Base-by-base conservation (phyloP, 495 filamentous ascomycete species). In the Trichoderma erinaceum region DNA sequence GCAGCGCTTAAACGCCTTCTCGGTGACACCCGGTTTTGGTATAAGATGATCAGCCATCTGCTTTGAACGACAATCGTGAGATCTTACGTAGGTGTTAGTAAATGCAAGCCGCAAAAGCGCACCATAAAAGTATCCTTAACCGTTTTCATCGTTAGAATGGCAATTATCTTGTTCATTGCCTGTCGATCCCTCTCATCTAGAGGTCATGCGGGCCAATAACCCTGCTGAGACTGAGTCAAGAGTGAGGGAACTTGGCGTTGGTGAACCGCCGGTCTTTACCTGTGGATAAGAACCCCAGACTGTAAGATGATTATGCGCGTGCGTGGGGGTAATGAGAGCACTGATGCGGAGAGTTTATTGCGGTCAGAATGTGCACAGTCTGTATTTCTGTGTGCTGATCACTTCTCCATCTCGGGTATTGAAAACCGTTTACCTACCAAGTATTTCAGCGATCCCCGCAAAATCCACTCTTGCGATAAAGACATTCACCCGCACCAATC, bases 401-500 rank as follows among this genome's bases (percentile, higher is more conserved):
- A 38, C 7, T 38, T 7, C 35, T 38, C 35, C 8, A 13, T 48
- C 13, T n/a, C 44, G n/a, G n/a, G 29, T 29, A 29, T 29, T 29
- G 29, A 4, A 15, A 13, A n/a, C 44, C 44, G 44, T 11, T 46
- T 29, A 3, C 23, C 23, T 10, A 4, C n/a, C 52, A 61, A 12
- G 25, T 29, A 15, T 32, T 13, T 0, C 27, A 61, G 56, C 25
- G 56, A 32, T 32, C 56, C 11, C 27, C 27, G 56, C 23, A 61
- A 32, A 61, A 61, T 61, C 56, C 56, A 27, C 56, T 29, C 16
- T 12, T 10, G 25, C 56, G 29, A 61, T 18, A 35, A 35, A 16
- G 48, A 23, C 48, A 61, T 8, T 21, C 56, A 61, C 27, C 16
- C 56, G 56, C 56, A 32, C 56, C 56, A 61, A 61, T 61, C 23